Conservation (phyloP, 306 rosid species). For the Cucumis melo region DNA sequence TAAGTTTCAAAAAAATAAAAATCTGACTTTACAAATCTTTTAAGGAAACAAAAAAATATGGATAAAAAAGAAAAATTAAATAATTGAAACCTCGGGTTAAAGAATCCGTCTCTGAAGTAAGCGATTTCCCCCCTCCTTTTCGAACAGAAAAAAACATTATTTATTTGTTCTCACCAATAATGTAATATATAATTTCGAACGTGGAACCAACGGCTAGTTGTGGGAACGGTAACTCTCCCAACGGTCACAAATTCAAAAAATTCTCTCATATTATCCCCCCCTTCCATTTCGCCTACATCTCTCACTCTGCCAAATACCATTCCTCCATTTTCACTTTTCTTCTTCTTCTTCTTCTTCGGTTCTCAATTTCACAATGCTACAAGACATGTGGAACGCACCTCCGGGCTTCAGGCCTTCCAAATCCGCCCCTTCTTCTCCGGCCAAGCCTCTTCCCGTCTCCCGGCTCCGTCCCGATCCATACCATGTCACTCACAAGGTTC, state of each 20-base stretch:
- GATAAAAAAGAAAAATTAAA: too few relatives aligned
- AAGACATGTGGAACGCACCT: constrained; percentile 90
- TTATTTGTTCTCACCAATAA: neutral
- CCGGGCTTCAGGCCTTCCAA: constrained; percentile 92
- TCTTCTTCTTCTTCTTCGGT: neutral
- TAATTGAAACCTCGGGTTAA: too few relatives aligned
- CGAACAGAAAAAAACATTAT: neutral
- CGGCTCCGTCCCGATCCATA: constrained; percentile 77
- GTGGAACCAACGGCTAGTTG: constrained; percentile 18
- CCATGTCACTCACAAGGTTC: constrained; percentile 78
- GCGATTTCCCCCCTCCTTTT: neutral
- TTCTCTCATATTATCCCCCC: constrained; percentile 4
- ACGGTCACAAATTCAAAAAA: constrained; percentile 18
- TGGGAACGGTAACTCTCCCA: constrained; percentile 14
- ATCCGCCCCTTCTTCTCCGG: constrained; percentile 95
- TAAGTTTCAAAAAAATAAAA: too few relatives aligned
- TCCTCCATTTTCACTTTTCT: neutral
- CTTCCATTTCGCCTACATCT: neutral
- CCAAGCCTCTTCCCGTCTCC: constrained; percentile 59
- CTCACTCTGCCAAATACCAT: neutral
- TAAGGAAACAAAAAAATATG: too few relatives aligned
- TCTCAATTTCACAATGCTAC: constrained; percentile 31
- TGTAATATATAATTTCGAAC: neutral
- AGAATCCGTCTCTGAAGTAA: too few relatives aligned
- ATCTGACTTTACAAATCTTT: too few relatives aligned